Base-by-base conservation (phyloP, 257 asterid species). In the Jasminum sambac region DNA sequence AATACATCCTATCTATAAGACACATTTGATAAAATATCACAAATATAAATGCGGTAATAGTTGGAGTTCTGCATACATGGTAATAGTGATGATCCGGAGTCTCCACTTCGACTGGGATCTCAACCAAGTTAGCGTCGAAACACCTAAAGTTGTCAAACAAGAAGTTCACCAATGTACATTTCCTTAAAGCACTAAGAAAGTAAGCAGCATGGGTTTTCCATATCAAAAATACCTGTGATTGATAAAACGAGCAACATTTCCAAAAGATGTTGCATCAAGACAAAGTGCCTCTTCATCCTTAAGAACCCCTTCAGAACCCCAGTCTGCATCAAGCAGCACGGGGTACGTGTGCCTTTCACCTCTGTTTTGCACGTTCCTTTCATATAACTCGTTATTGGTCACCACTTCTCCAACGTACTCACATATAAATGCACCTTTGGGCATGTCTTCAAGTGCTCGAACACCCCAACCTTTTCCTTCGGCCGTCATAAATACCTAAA, bases 401-500 rank as follows among this genome's bases (percentile, higher is more conserved):
- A 87, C 76, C 21, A 85, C 83, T 64, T 84, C 90, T 52, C 93
- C 93, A 10, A 81, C 86, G 36, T 83, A 76, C 43, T 81, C 82
- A 74, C 92, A 88, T 34, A 89, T 73, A 78, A 88, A 88, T 34
- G 96, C 83, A 42, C 96, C 91, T 78, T 77, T 80, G 38, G 91
- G 89, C 43, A 89, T 38, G 58, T 77, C 86, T 78, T 87, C 91
- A 21, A 89, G 87, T 19, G 87, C 74, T 68, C 90, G 81, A 30
- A 87, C 72, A 17, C 96, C 96, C 96, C 94, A 89, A 24, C 94
- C 96, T 80, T 87, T 89, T 44, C 76, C 80, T 2, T 72, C 87
- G 2, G 77, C 68, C 12, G 90, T 79, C 87, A 78, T 74, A 77
- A 85, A 89, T 64, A 89, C 87, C 96, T 89, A 72, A 69, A 46